Evolutionary conservation across 305 asterid genomes (phyloP).

Genomic region (Solanum chacoense): DNA sequence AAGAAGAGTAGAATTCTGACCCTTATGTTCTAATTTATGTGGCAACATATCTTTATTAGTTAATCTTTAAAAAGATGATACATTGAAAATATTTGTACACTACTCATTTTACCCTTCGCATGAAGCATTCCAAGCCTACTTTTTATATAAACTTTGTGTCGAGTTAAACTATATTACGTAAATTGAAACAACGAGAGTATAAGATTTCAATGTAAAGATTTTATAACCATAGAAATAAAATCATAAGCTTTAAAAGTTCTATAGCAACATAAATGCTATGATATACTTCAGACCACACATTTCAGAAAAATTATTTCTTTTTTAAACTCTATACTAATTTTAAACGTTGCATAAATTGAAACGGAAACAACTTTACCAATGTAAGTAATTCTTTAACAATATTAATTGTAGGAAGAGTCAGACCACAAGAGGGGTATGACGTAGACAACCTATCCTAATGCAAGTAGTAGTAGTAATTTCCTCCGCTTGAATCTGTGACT

Average conservation of each 20-base stretch:
- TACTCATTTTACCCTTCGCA: not conserved
- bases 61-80: too few relatives aligned
- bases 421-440: not conserved
- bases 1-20: not conserved
- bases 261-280: too few relatives aligned
- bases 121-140: not conserved
- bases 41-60: too few relatives aligned
- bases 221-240: not conserved
- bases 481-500: not conserved
- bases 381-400: not conserved
- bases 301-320: not conserved
- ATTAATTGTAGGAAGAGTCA: not conserved
- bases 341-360: not conserved
- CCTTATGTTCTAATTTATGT: not conserved
- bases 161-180: too few relatives aligned
- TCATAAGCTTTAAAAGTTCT: too few relatives aligned
- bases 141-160: too few relatives aligned
- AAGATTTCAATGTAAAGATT: not conserved
- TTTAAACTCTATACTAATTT: not conserved
- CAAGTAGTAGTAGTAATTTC: not conserved
- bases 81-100: not conserved
- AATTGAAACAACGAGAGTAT: too few relatives aligned
- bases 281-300: too few relatives aligned
- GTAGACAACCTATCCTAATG: not conserved
- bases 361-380: too few relatives aligned